Evolutionary conservation across 352 stramenopile genomes (phyloP).

Genomic region (Aphanomyces stellatus): DNA sequence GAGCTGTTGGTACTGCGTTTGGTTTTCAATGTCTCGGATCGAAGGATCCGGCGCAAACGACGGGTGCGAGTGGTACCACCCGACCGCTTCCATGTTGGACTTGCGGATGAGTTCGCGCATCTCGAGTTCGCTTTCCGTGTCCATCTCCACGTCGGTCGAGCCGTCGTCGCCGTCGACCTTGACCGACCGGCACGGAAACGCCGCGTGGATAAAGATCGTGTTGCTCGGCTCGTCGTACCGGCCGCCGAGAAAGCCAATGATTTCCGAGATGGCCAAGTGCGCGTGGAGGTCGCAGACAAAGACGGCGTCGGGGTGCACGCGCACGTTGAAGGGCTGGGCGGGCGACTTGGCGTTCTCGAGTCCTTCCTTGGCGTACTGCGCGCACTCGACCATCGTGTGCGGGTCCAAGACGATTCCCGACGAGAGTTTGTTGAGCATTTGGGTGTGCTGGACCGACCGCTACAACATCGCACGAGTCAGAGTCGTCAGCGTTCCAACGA

Average conservation of each 20-base stretch:
- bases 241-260: conserved; percentile 92
- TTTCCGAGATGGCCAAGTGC: conserved; percentile 89
- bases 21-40: conserved; percentile 92
- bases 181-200: conserved; percentile 88
- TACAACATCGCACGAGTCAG: background rate
- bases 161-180: conserved; percentile 85
- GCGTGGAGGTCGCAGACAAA: conserved; percentile 91
- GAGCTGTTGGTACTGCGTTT: conserved; percentile 88
- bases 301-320: conserved; percentile 82
- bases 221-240: conserved; percentile 76
- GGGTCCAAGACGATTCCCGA: conserved; percentile 55
- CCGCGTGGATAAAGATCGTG: conserved; percentile 87
- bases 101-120: conserved; percentile 86
- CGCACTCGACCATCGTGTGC: conserved; percentile 82
- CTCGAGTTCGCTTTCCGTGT: conserved; percentile 87
- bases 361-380: conserved; percentile 39
- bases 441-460: conserved; percentile 64
- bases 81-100: conserved; percentile 84
- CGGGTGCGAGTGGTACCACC: conserved; percentile 94
- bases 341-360: conserved; percentile 18
- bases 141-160: conserved; percentile 93
- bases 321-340: conserved; percentile 77
- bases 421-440: conserved; percentile 72
- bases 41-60: conserved; percentile 89
- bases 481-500: conserved; percentile 6